These are phyloP conservation scores for Cyclocybe aegerita DNA, from an alignment of 768 basidiomycete genomes.

Conservation along the genomic window DNA sequence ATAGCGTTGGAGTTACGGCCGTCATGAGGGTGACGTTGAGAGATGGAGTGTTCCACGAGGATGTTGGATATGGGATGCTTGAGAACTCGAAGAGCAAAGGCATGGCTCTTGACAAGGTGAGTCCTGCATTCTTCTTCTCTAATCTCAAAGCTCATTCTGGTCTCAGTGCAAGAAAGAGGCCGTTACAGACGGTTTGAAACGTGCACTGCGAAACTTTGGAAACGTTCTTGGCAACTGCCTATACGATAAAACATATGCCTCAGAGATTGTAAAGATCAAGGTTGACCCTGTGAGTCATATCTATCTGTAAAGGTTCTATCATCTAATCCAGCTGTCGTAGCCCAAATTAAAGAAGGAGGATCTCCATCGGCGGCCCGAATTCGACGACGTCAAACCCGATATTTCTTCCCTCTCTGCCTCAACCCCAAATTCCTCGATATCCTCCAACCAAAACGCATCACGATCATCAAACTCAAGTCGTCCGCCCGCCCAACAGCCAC, in stretches of 20 bases:
- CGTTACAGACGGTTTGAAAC: slow-evolving; percentile 91
- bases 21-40: slow-evolving; percentile 83
- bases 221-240: slow-evolving; percentile 94
- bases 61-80: slow-evolving; percentile 85
- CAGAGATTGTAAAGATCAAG: slow-evolving; percentile 86
- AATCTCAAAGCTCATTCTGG: not conserved
- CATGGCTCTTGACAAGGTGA: slow-evolving; percentile 87
- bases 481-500: slow-evolving; percentile 17
- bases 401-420: slow-evolving; percentile 8
- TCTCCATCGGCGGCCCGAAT: slow-evolving; percentile 72
- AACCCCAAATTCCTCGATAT: slow-evolving; percentile 5
- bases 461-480: slow-evolving; percentile 9
- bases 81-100: slow-evolving; percentile 89
- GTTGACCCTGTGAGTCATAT: slow-evolving; percentile 66
- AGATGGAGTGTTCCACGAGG: slow-evolving; percentile 91
- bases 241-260: slow-evolving; percentile 91
- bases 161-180: slow-evolving; percentile 96
- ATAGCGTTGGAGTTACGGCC: slow-evolving; percentile 77
- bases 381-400: slow-evolving; percentile 45
- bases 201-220: slow-evolving; percentile 89
- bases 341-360: slow-evolving; percentile 67
- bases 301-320: not conserved
- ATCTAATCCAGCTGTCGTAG: slow-evolving; percentile 30
- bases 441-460: slow-evolving; percentile 8
- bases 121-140: slow-evolving; percentile 15